These are phyloP conservation scores for Colletotrichum sp. DNA, from an alignment of 2,329 filamentous ascomycete genomes.

Conservation along the genomic window DNA sequence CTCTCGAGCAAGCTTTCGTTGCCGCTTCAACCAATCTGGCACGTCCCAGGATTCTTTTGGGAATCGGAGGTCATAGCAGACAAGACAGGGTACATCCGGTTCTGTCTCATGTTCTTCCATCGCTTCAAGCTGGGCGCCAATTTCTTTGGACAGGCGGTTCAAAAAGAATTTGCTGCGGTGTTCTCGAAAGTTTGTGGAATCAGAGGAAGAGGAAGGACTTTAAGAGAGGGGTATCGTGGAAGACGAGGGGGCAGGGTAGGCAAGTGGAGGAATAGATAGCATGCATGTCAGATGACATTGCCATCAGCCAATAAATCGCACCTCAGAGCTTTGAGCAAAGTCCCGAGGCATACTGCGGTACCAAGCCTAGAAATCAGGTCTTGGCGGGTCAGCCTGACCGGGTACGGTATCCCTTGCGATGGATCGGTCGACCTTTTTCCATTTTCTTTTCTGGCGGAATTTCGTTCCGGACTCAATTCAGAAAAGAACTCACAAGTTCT, in stretches of 20 bases:
- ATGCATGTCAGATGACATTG: fast-evolving
- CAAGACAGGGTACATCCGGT: neutral
- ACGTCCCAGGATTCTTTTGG: no score
- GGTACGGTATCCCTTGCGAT: neutral
- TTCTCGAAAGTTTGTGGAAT: neutral
- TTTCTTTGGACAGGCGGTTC: neutral
- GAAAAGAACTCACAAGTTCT: neutral
- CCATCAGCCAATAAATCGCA: neutral
- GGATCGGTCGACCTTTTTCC: neutral
- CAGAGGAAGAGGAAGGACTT: fast-evolving
- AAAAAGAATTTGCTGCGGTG: neutral
- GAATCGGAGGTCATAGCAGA: neutral
- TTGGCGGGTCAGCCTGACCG: neutral
- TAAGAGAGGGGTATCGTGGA: neutral
- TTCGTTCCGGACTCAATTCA: neutral
- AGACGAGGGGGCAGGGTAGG: neutral
- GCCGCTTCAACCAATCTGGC: fast-evolving
- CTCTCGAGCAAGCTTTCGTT: neutral
- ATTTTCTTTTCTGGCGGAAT: neutral
- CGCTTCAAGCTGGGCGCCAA: neutral
- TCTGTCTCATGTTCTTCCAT: neutral
- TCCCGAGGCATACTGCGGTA: neutral
- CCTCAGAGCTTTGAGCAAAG: neutral
- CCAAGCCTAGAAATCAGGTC: neutral
- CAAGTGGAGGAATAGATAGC: fast-evolving